These are phyloP conservation scores for Delitschia confertaspora DNA, from an alignment of 495 filamentous ascomycete genomes.

Conservation along the genomic window DNA sequence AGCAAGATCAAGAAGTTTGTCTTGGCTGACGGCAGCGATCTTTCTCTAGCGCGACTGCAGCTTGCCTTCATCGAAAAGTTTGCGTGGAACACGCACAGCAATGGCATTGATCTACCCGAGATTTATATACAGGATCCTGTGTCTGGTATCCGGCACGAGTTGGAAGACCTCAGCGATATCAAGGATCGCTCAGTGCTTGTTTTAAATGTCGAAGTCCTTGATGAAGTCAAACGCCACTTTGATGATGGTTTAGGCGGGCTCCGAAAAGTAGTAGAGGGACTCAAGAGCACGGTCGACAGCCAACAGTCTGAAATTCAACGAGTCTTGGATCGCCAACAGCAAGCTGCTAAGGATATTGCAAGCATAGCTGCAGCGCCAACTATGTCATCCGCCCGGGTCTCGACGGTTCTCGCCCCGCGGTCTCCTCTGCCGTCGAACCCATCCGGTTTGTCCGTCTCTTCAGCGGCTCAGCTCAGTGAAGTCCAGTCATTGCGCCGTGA, in stretches of 20 bases:
- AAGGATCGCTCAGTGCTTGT: slow-evolving; percentile 92
- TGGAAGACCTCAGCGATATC: slow-evolving; percentile 90
- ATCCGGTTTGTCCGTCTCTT: slow-evolving; percentile 15
- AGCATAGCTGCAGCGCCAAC: slow-evolving; percentile 64
- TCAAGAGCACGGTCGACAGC: slow-evolving; percentile 68
- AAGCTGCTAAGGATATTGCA: slow-evolving; percentile 83
- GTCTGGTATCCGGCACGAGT: slow-evolving; percentile 87
- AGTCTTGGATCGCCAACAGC: slow-evolving; percentile 87
- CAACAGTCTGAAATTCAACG: slow-evolving; percentile 71
- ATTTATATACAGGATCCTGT: slow-evolving; percentile 96
- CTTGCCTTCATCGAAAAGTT: slow-evolving; percentile 99
- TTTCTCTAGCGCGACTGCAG: slow-evolving; percentile 80
- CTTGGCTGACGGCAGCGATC: slow-evolving; percentile 70
- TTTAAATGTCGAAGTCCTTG: slow-evolving; percentile 86
- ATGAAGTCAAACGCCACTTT: slow-evolving; percentile 93
- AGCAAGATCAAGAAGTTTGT: slow-evolving; percentile 95
- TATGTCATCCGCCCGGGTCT: slow-evolving; percentile 28
- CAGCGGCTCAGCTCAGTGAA: slow-evolving; percentile 53
- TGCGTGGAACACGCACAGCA: slow-evolving; percentile 92
- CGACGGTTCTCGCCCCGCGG: slow-evolving; percentile 11
- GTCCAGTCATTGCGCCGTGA: slow-evolving; percentile 79
- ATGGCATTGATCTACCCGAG: slow-evolving; percentile 86
- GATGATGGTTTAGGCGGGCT: slow-evolving; percentile 84
- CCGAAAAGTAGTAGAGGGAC: slow-evolving; percentile 66
- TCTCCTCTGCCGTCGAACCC: slow-evolving; percentile 10